phyloP scores from a whole-genome alignment of 2,329 filamentous ascomycete genomes.

The Claviceps arundinis region DNA sequence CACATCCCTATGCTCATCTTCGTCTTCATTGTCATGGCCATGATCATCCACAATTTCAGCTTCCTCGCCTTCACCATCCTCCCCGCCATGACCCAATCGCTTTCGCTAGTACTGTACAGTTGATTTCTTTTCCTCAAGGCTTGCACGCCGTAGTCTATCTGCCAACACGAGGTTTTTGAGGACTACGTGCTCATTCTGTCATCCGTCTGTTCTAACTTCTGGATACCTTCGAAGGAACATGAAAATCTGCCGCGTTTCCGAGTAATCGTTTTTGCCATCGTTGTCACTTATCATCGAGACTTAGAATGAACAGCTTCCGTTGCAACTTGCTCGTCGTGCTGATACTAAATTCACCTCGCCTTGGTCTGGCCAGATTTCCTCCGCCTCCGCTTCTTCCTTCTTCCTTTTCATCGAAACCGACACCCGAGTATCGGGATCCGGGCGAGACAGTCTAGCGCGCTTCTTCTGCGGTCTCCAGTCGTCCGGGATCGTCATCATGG shows the following conservation, averaged over 20 bases:
- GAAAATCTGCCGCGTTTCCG: not conserved
- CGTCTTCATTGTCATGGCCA: slow-evolving; percentile 5
- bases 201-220: slow-evolving; percentile 1
- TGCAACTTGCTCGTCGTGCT: not conserved
- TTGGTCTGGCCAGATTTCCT: not conserved
- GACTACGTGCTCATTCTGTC: slow-evolving; percentile 8
- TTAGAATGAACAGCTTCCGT: not conserved
- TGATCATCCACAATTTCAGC: slow-evolving; percentile 11
- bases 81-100: slow-evolving; percentile 8
- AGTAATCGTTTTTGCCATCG: not conserved
- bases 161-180: slow-evolving; percentile 10
- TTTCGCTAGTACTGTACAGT: slow-evolving; percentile 9
- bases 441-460: not conserved
- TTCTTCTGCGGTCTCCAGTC: not conserved
- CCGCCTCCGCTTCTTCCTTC: not conserved
- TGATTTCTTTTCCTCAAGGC: slow-evolving; percentile 6
- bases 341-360: not conserved
- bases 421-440: not conserved
- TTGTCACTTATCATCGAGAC: slow-evolving; percentile 3
- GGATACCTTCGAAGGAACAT: slow-evolving; percentile 2
- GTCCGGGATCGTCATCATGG: slow-evolving; percentile 3
- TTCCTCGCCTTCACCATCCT: slow-evolving; percentile 10
- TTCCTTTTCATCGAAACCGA: slow-evolving; percentile 3
- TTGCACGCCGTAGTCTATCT: slow-evolving; percentile 11
- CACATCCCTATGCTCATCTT: slow-evolving; percentile 9